Base-by-base conservation (phyloP, 2,329 filamentous ascomycete species). In the Colletotrichum caudatum region DNA sequence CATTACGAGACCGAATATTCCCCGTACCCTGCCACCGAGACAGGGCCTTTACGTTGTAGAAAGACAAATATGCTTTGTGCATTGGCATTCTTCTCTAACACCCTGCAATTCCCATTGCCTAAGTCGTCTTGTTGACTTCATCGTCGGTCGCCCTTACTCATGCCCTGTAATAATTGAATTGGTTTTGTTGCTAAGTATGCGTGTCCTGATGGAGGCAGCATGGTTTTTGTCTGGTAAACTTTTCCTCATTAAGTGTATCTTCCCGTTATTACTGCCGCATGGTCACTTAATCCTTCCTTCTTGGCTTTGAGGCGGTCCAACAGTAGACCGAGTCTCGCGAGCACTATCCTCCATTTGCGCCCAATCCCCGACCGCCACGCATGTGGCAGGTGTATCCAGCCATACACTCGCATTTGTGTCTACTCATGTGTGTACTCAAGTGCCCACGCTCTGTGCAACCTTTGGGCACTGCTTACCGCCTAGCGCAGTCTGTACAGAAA, bases 1-100 rank as follows among this genome's bases (percentile, higher is more conserved):
- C 16, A 68, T 68, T 59, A 35, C 69, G 58, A 69, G 48, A 59
- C 44, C 35, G 69, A 71, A 63, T 29, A 53, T 37, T 56, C n/a
- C 29, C 29, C 29, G 51, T 56, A 50, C 53, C 56, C 68, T 67
- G 68, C 57, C 50, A 58, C 64, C 37, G 6, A 35, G 51, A 64
- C 48, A 56, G 51, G 51, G 62, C 51, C 51, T 44, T 33, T 50
- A 20, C 23, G 41, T 4, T 14, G 39, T 50, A 37, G 26, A 23
- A 46, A 53, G 12, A 51, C 65, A 61, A 68, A 26, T 11, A 48
- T 57, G 59, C 35, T 33, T 46, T 59, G 18, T n/a, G 54, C n/a
- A 58, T n/a, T 11, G 14, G 54, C 54, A 58, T 26, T 41, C 12
- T 41, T 58, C 53, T 57, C 53, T 20, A 18, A 58, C n/a, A 26